Base-by-base conservation (phyloP, 225 moss, liverwort and hornwort species). In the Pseudisothecium myosuroides region DNA sequence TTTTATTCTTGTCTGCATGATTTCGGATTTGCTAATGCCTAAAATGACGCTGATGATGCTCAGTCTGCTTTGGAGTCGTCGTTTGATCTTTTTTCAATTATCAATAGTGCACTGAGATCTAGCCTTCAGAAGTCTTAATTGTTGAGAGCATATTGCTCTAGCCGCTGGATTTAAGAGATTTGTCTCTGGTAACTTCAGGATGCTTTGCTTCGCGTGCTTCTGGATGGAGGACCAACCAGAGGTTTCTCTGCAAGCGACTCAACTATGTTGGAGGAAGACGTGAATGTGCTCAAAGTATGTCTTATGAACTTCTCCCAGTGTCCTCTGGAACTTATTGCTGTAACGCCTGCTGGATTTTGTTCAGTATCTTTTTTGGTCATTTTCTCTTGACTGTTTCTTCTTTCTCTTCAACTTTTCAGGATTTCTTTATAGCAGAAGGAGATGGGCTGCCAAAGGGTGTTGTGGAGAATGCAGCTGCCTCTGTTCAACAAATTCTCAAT, bases 341-440 rank as follows among this genome's bases (percentile, higher is more conserved):
- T 55, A 36, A 68, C 85, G 9, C 20, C 61, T 67, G 45, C 39
- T 58, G 85, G 60, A 85, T 49, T 74, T 74, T 83, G 29, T 90
- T 86, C 66, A 55, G 59, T 68, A 61, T 63, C 8, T 24, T 66
- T 62, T 67, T 63, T 83, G 45, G 61, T 75, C 54, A 34, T 66
- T 76, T 67, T 68, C 79, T 90, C 26, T 83, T 58, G 34, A 74
- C 39, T 66, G 32, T 85, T 73, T 24, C 52, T 34, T 63, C 52
- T 75, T 37, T 66, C 47, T 75, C 50, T 73, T 81, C 67, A 54
- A 75, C 72, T 89, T 72, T 85, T 55, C 95, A 96, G 95, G 98
- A 98, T 69, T 98, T 98, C 86, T 98, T 98, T 80, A 97, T 98
- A 87, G 98, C 98, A 32, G 98, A 97, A 84, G 98, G 98, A 83